phyloP scores from a whole-genome alignment of 2,329 filamentous ascomycete species.

The Ciborinia camelliae region DNA sequence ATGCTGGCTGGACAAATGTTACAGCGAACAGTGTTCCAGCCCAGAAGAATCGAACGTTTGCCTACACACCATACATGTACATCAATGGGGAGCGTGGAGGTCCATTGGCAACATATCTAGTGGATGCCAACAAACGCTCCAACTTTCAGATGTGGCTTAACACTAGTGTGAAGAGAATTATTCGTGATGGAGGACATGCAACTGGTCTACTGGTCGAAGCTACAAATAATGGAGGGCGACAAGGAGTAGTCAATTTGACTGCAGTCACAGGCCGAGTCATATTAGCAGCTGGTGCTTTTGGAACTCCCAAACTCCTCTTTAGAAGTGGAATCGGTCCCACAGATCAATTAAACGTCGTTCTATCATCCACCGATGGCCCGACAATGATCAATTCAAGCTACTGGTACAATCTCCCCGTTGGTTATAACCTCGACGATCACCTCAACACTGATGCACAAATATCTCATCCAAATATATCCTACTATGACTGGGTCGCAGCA shows the following conservation, averaged over 20 bases:
- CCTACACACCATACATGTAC: constrained; percentile 66
- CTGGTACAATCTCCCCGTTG: constrained; percentile 59
- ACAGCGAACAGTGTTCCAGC: constrained; percentile 55
- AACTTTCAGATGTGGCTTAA: constrained; percentile 68
- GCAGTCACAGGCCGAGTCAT: constrained; percentile 60
- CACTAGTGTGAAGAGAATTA: constrained; percentile 63
- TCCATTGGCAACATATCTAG: constrained; percentile 68
- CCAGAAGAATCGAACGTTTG: constrained; percentile 63
- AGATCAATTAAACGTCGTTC: constrained; percentile 47
- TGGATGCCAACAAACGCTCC: constrained; percentile 52
- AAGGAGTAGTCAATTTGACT: constrained; percentile 59
- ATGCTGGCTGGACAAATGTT: constrained; percentile 61
- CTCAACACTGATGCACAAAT: constrained; percentile 56
- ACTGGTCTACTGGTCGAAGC: constrained; percentile 67
- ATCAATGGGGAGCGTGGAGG: constrained; percentile 63
- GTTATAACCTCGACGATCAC: constrained; percentile 56
- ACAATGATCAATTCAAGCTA: constrained; percentile 49
- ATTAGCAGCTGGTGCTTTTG: constrained; percentile 65
- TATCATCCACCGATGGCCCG: constrained; percentile 47
- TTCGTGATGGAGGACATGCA: constrained; percentile 58
- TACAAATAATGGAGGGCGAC: constrained; percentile 50
- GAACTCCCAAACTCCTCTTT: constrained; percentile 58
- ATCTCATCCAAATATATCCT: constrained; percentile 49
- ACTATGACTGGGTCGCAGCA: constrained; percentile 65
- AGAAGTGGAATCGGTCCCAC: constrained; percentile 58